Percentiles rank a stretch among this genome's conserved stretches.
Evolutionary conservation across 148 eudicot genomes (phyloP).

Genomic region (Mesembryanthemum crystallinum): DNA sequence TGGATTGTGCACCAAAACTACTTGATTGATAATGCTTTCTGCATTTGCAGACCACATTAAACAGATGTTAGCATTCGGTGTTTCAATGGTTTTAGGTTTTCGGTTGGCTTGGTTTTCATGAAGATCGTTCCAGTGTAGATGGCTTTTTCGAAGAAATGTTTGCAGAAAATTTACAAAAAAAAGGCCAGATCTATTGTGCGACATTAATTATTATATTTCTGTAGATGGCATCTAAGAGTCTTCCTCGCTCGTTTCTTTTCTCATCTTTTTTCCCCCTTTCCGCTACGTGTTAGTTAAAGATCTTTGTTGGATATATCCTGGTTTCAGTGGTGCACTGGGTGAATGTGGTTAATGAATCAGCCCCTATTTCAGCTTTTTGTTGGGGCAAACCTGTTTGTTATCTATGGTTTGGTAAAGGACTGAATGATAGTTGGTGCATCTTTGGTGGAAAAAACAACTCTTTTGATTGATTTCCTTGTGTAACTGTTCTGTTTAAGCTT

Average conservation of each 20-base stretch:
- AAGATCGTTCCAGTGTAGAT: constrained; percentile 22
- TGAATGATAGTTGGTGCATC: not conserved
- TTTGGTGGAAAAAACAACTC: no score
- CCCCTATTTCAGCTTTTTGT: not conserved
- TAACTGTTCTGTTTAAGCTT: no score
- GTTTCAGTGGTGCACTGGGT: not conserved
- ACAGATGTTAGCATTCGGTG: constrained; percentile 3
- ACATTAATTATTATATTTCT: constrained; percentile 9
- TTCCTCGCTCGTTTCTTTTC: not conserved
- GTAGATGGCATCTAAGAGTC: not conserved
- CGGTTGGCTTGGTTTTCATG: constrained; percentile 33
- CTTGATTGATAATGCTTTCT: constrained; percentile 14
- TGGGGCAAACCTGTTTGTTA: not conserved
- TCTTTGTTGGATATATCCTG: not conserved
- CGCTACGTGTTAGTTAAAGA: not conserved
- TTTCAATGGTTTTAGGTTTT: constrained; percentile 30
- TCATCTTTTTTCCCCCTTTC: not conserved
- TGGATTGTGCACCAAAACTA: constrained; percentile 6
- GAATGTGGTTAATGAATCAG: not conserved
- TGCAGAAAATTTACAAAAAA: constrained; percentile 18
- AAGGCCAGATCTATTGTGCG: constrained; percentile 7
- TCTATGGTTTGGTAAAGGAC: not conserved
- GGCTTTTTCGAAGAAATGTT: constrained; percentile 18
- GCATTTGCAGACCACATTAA: constrained; percentile 11
- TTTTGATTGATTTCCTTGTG: no score